Conservation (phyloP, 2,329 filamentous ascomycete species). For the Epichloe sp. region DNA sequence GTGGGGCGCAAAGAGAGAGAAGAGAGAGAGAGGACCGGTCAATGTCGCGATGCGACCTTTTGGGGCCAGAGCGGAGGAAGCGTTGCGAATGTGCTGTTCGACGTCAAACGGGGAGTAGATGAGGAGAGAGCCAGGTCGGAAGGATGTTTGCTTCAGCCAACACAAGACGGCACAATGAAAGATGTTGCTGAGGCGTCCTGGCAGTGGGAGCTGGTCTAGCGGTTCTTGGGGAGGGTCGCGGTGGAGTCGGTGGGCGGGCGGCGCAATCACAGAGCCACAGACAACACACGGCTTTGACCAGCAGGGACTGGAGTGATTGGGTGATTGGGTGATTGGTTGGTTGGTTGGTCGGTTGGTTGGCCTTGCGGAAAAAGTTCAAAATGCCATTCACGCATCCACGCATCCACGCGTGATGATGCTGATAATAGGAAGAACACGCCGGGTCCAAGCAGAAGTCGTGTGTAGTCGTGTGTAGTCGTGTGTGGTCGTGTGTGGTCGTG, state of each 20-base stretch:
- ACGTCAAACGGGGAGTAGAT: conserved; percentile 3
- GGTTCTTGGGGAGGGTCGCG: conserved; percentile 2
- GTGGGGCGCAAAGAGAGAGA: not conserved
- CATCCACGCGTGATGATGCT: not conserved
- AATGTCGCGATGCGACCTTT: not conserved
- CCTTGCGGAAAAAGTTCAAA: not conserved
- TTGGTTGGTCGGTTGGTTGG: not conserved
- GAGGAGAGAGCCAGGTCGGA: conserved; percentile 1
- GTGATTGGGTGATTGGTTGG: not conserved
- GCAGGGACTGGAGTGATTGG: not conserved
- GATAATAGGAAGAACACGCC: not conserved
- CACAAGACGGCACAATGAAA: not conserved
- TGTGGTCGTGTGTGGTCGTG: no score
- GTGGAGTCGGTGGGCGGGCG: conserved; percentile 3
- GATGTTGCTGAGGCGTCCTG: conserved; percentile 3
- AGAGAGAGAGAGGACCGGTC: not conserved
- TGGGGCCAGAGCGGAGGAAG: not conserved
- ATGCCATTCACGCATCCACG: not conserved
- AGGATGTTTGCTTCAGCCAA: conserved; percentile 7
- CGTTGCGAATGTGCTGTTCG: conserved; percentile 2
- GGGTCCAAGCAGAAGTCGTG: not conserved
- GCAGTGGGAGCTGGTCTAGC: conserved; percentile 1
- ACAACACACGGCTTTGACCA: no score
- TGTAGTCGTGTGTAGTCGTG: not conserved
- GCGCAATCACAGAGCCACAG: no score